These are phyloP conservation scores for Fusarium beomiforme DNA, from an alignment of 2,329 filamentous ascomycete genomes.

Conservation along the genomic window DNA sequence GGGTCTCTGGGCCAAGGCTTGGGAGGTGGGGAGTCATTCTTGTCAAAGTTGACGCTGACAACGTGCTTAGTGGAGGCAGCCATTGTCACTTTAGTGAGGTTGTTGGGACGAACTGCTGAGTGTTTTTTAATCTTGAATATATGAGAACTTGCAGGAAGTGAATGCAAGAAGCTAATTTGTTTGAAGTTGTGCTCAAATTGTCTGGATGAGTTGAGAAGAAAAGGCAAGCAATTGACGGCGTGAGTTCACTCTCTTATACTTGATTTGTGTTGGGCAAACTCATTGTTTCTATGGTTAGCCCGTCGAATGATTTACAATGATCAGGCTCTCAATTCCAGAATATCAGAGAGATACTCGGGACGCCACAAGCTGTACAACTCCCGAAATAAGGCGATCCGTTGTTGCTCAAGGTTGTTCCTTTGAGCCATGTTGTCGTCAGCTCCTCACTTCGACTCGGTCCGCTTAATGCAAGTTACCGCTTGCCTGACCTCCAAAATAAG, in stretches of 20 bases:
- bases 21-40: constrained; percentile 21
- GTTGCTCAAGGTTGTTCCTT: constrained; percentile 25
- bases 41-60: neutral
- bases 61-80: neutral
- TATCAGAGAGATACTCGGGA: neutral
- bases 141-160: neutral
- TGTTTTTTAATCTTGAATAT: neutral
- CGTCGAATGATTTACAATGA: neutral
- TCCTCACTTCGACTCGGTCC: neutral
- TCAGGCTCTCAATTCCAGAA: neutral
- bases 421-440: constrained; percentile 22
- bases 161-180: neutral
- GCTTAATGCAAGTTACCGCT: constrained; percentile 14
- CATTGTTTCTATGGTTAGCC: too few species aligned
- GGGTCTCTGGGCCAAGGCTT: constrained; percentile 25
- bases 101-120: neutral
- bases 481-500: neutral
- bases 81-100: constrained; percentile 12
- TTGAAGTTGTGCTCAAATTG: neutral
- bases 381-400: constrained; percentile 9
- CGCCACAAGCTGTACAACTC: constrained; percentile 18
- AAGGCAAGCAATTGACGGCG: neutral
- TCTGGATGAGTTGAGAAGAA: neutral
- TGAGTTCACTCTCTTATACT: constrained; percentile 10
- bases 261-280: neutral